phyloP scores from a whole-genome alignment of 2,329 filamentous ascomycete species.

The Myriosclerotinia curreyana region DNA sequence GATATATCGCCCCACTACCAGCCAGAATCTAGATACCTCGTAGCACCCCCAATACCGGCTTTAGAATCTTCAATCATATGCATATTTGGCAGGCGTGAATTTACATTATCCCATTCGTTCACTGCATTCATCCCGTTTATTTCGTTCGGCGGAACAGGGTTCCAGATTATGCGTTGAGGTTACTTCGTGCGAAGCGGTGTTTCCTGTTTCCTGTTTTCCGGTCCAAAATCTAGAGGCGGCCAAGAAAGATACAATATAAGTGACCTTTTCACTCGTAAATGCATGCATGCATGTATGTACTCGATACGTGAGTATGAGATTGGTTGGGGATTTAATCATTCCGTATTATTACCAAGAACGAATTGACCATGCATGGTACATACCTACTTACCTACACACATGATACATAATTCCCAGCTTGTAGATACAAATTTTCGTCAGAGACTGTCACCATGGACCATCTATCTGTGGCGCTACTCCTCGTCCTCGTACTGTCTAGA shows the following conservation, averaged over 20 bases:
- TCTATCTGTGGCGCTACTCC: too few relatives aligned
- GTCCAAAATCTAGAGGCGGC: too few relatives aligned
- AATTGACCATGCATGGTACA: background rate
- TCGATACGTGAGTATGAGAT: too few relatives aligned
- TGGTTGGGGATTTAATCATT: background rate
- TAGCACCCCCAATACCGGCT: background rate
- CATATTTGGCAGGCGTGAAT: background rate
- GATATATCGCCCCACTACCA: background rate
- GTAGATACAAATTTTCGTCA: too few relatives aligned
- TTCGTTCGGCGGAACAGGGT: background rate
- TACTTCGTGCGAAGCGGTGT: background rate
- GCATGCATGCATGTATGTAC: too few relatives aligned
- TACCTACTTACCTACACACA: background rate
- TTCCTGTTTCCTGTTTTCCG: too few relatives aligned
- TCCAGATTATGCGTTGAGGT: constrained; percentile 1
- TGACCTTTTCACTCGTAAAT: background rate
- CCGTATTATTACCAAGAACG: background rate
- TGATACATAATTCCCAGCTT: background rate
- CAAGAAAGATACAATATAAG: too few relatives aligned
- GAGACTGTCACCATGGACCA: too few relatives aligned
- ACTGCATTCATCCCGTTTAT: too few relatives aligned
- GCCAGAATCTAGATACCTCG: background rate
- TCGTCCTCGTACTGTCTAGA: too few relatives aligned
- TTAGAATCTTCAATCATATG: background rate
- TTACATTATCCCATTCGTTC: too few relatives aligned